These are phyloP conservation scores for Fusarium solani-melongenae DNA, from an alignment of 2,329 filamentous ascomycete genomes.

Conservation along the genomic window DNA sequence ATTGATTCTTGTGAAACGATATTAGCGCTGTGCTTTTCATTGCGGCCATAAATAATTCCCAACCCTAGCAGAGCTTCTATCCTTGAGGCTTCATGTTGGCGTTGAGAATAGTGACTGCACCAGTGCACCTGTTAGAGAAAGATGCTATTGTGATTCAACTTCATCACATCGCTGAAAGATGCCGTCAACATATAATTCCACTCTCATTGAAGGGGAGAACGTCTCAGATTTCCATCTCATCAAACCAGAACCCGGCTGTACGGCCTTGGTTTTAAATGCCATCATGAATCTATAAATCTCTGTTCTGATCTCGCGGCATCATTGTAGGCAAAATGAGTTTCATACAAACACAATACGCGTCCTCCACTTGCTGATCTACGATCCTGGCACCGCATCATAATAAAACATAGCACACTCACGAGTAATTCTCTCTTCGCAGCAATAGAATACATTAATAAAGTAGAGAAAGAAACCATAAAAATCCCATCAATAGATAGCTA, in stretches of 20 bases:
- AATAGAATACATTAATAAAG: too few relatives aligned
- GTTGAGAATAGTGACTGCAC: neutral
- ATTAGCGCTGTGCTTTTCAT: too few relatives aligned
- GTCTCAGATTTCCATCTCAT: neutral
- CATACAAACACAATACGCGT: neutral
- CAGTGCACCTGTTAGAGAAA: neutral
- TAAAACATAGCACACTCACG: too few relatives aligned
- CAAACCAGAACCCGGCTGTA: neutral
- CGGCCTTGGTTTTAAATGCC: neutral
- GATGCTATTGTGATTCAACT: neutral
- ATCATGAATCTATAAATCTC: neutral
- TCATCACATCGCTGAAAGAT: neutral
- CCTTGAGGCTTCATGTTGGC: neutral
- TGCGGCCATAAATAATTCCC: neutral
- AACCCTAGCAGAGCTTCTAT: neutral
- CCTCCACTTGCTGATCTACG: neutral
- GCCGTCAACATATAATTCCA: neutral
- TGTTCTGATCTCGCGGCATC: neutral
- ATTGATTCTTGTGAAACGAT: neutral
- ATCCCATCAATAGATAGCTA: too few relatives aligned
- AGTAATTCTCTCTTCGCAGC: too few relatives aligned
- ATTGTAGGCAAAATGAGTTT: neutral
- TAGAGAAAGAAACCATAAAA: too few relatives aligned
- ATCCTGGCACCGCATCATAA: too few relatives aligned
- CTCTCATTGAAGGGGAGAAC: neutral